A percentile compares a stretch with the other conserved stretches of the same genome.
Conservation (phyloP, 768 basidiomycete genomes). For the Coprinopsis cinerea region DNA sequence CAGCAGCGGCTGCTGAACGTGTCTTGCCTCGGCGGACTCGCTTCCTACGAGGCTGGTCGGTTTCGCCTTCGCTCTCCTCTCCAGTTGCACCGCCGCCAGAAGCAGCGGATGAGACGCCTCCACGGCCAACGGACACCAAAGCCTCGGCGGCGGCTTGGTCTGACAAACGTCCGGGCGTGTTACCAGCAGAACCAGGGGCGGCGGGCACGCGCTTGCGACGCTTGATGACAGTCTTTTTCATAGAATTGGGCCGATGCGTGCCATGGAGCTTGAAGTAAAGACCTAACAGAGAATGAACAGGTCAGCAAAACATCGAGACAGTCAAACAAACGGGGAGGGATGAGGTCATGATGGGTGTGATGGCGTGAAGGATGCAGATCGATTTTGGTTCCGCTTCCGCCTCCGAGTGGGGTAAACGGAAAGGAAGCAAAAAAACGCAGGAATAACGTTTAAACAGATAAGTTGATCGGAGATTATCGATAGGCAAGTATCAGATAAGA, state of each 20-base stretch:
- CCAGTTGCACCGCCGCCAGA: constrained; percentile 26
- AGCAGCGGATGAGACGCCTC: constrained; percentile 22
- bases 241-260: constrained; percentile 92
- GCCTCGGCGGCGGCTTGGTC: constrained; percentile 90
- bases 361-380: background rate
- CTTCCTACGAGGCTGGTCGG: constrained; percentile 54
- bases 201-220: constrained; percentile 96
- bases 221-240: constrained; percentile 99
- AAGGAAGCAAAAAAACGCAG: constrained; percentile 3
- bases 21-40: constrained; percentile 36
- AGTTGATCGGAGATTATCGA: constrained; percentile 1
- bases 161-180: constrained; percentile 40
- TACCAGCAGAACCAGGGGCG: constrained; percentile 46
- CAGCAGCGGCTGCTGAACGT: constrained; percentile 15
- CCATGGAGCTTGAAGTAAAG: constrained; percentile 98
- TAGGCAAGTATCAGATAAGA: constrained; percentile 5
- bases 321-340: background rate
- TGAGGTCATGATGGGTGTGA: background rate
- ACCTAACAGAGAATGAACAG: constrained; percentile 39
- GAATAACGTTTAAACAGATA: no score
- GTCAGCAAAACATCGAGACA: background rate
- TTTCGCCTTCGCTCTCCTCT: constrained; percentile 41
- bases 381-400: background rate
- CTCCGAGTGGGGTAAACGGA: constrained; percentile 3
- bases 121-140: constrained; percentile 74